Evolutionary conservation across 164 flowering plant species (phyloP), one percentile per base, ranked within the genome.

Genomic region (Tetrastigma voinierianum): DNA sequence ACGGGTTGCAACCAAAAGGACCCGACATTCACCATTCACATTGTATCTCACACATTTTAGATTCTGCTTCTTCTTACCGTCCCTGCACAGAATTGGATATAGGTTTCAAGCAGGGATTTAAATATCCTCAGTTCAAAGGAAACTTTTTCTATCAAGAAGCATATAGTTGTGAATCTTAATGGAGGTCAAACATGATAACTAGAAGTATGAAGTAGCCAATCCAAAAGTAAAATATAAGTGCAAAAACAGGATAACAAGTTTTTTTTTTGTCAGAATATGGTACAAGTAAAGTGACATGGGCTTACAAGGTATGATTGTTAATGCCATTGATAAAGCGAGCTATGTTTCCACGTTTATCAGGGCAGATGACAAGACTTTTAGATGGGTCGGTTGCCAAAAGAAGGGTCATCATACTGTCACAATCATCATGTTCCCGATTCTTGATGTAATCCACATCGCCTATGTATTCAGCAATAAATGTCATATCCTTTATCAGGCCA

Each of bases 351-450:
- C 82, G 87, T 61, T 76, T 83, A 64, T 90, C 93, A 62, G 92
- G 90, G 66, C 93, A 90, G 54, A 90, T 78, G 58, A 90, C 87
- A 61, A 90, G 87, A 60, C 87, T 86, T 49, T 75, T 70, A 18
- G 82, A 83, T 40, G 84, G 75, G 23, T 86, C 78, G 45, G 55
- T 66, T 23, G 89, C 77, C 45, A 67, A 64, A 64, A 90, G 88
- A 62, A 90, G 92, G 57, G 90, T 84, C 92, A 90, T 90, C 87
- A 86, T 62, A 65, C 96, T 84, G 61, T 90, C 90, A 46, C 88
- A 82, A 62, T 90, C 96, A 66, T 87, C 92, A 65, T 79, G 62
- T 71, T 90, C 92, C 17, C 96, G 81, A 62, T 83, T 87, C 72
- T 70, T 78, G 9, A 85, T 57, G 68, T 72, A 90, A 75, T 90